Conservation (phyloP, 2,329 filamentous ascomycete species). For the Trichoderma endophyticum region DNA sequence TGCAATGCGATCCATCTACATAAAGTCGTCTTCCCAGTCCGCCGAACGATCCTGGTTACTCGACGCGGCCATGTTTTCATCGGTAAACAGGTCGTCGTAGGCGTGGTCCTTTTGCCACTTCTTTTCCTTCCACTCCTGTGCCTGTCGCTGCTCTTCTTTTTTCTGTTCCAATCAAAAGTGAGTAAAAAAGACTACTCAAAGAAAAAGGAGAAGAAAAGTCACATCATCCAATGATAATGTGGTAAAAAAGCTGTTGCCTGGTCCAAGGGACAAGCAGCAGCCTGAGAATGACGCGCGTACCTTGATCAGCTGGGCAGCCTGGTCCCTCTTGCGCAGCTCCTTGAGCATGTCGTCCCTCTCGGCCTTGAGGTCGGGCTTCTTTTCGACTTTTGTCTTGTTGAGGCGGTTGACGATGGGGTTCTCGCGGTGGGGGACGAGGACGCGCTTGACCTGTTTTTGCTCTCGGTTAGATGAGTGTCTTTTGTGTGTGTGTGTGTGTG, state of each 20-base stretch:
- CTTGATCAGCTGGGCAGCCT: constrained; percentile 57
- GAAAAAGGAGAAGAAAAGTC: background rate
- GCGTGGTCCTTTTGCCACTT: constrained; percentile 97
- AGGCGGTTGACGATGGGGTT: constrained; percentile 95
- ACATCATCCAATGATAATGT: background rate
- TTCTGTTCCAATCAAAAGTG: constrained; percentile 44
- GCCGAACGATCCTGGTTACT: constrained; percentile 83
- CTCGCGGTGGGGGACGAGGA: constrained; percentile 76
- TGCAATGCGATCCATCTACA: constrained; percentile 49
- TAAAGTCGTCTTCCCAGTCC: constrained; percentile 88
- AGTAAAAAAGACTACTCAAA: background rate
- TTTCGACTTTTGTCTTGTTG: constrained; percentile 93
- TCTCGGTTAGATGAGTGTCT: background rate
- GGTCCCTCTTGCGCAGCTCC: constrained; percentile 69
- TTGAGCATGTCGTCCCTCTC: constrained; percentile 76
- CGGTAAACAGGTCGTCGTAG: constrained; percentile 87
- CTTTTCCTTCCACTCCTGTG: constrained; percentile 80
- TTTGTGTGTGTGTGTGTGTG: too few species aligned
- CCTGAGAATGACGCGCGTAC: constrained; percentile 40
- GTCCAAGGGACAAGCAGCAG: background rate
- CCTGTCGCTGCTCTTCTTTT: constrained; percentile 70
- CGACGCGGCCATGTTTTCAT: constrained; percentile 70
- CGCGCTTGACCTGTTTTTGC: constrained; percentile 63
- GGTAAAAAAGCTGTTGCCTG: background rate
- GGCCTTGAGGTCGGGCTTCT: constrained; percentile 75